Percentiles rank a stretch among this genome's conserved stretches.
These are phyloP conservation scores for Myrmaecium sp. DNA, from an alignment of 2,329 filamentous ascomycete genomes.

Conservation along the genomic window DNA sequence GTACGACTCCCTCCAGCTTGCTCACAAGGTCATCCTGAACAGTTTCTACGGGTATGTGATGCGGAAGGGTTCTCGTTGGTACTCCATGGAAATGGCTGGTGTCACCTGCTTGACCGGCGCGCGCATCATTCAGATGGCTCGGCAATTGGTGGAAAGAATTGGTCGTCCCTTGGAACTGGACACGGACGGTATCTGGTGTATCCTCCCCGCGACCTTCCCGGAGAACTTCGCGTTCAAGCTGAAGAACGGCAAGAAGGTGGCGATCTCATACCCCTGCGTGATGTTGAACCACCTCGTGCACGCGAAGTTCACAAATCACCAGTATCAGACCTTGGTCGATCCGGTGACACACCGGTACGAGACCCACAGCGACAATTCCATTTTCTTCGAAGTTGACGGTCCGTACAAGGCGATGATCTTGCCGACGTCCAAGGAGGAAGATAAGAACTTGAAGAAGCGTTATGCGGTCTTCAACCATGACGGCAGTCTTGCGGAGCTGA, in stretches of 20 bases:
- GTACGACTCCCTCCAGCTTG: constrained; percentile 88
- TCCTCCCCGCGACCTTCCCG: constrained; percentile 87
- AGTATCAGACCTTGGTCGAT: constrained; percentile 83
- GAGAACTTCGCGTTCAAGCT: constrained; percentile 92
- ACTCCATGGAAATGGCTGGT: constrained; percentile 98
- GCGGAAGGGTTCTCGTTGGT: constrained; percentile 97
- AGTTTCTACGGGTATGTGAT: constrained; percentile 99
- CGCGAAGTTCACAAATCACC: constrained; percentile 85
- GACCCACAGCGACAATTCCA: constrained; percentile 95
- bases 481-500: constrained; percentile 83
- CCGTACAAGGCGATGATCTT: constrained; percentile 96
- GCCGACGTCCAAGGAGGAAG: constrained; percentile 94
- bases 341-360: constrained; percentile 72
- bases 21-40: constrained; percentile 97
- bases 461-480: constrained; percentile 99
- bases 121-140: constrained; percentile 90
- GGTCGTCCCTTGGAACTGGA: constrained; percentile 87
- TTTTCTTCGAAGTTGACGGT: constrained; percentile 98
- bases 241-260: constrained; percentile 87
- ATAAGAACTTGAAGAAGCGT: constrained; percentile 98
- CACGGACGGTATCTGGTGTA: constrained; percentile 99
- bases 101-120: constrained; percentile 95
- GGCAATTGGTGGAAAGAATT: constrained; percentile 82
- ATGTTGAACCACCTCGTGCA: constrained; percentile 99
- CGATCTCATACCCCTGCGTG: constrained; percentile 95